Conservation (phyloP, 2,329 filamentous ascomycete species). For the Neonectria magnoliae region DNA sequence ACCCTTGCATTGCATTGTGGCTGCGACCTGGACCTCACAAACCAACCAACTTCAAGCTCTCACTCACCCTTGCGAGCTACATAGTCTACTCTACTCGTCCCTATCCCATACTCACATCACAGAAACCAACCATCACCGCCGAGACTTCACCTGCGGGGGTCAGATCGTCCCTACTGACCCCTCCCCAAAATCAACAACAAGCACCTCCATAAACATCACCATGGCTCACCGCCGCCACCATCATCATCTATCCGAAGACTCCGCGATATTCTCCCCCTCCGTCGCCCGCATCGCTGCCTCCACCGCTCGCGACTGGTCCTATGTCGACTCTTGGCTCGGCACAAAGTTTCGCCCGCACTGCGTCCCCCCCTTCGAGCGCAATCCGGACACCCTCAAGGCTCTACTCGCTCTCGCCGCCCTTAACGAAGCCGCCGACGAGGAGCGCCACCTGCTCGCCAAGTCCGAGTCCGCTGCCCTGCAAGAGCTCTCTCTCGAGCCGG, state of each 20-base stretch:
- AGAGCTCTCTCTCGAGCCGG: slow-evolving; percentile 53
- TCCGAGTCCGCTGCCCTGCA: slow-evolving; percentile 69
- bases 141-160: neutral
- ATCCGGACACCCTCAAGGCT: slow-evolving; percentile 80
- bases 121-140: neutral
- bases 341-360: slow-evolving; percentile 72
- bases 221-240: slow-evolving; percentile 41
- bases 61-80: neutral
- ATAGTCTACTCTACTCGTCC: too few species aligned
- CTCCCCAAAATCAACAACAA: neutral
- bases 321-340: slow-evolving; percentile 84
- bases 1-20: neutral
- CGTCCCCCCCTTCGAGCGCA: slow-evolving; percentile 83
- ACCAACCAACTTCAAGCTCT: neutral
- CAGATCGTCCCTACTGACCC: neutral
- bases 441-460: slow-evolving; percentile 65
- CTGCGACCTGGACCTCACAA: neutral
- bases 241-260: slow-evolving; percentile 39
- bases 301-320: slow-evolving; percentile 90
- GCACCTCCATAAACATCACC: neutral
- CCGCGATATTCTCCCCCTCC: slow-evolving; percentile 74
- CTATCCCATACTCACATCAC: neutral
- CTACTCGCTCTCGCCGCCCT: slow-evolving; percentile 77
- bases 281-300: slow-evolving; percentile 79
- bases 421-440: slow-evolving; percentile 83